Evolutionary conservation across 2,329 filamentous ascomycete species (phyloP), one percentile per base, ranked within the genome.

Genomic region (Botrytis sinoallii): DNA sequence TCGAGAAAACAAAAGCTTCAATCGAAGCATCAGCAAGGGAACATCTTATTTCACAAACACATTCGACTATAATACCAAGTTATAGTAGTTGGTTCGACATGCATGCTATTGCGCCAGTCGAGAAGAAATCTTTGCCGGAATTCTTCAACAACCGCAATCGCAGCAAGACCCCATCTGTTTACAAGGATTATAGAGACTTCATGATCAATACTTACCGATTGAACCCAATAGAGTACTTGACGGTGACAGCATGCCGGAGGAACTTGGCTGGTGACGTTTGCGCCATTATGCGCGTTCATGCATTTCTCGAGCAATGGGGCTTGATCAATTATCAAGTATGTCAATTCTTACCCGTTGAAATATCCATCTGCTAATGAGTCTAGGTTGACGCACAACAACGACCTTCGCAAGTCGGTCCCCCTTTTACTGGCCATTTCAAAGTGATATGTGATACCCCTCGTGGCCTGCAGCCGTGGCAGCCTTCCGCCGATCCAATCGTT

Each of bases 41-140:
- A 78, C 95, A 98, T 80, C 90, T 99, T 72, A 93, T 97, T 75
- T 90, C 93, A 22, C 96, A 99, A 84, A 97, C 94, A 60, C 95
- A 98, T 81, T 92, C 95, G 75, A 98, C 98, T 81, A 95, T 99
- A 76, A 89, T 99, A 35, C 96, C 96, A 35, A 98, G 95, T 82
- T 99, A 99, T 84, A 97, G 94, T 81, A 96, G 93, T 22, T 99
- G 96, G 96, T 99, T 99, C 82, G 96, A 99, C 83, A 98, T 99
- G 95, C 93, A 95, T 82, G 88, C 89, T 68, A 92, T 99, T 80
- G 93, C 98, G 83, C 89, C 90, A 75, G 92, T 98, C 79, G 96
- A 99, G 85, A 93, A 92, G 81, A 99, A 98, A 84, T 94, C 94
- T 12, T 88, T 99, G 77, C 94, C 95, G 32, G 96, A 99, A 82